Evolutionary conservation across 192 early-diverging fungal species (phyloP), one percentile per base, ranked within the genome.

Genomic region (Cetraspora pellucida): DNA sequence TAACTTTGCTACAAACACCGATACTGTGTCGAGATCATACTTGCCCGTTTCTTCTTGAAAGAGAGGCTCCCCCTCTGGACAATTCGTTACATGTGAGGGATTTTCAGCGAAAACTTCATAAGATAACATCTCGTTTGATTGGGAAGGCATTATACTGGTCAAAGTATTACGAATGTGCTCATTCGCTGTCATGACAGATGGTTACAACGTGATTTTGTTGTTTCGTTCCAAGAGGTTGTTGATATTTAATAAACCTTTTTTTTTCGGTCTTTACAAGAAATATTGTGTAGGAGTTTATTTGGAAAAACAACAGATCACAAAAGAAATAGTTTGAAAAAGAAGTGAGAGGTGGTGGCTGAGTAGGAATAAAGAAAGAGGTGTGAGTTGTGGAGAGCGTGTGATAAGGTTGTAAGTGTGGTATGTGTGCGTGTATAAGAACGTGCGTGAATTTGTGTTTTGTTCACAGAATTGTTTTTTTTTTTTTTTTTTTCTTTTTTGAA

Each of bases 11-110:
- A 75, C 74, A 13, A 75, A 75, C 16, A 64, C 60, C 5, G 74
- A 75, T 28, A 75, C 74, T 2, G 74, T 75, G 25, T 75, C 74
- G 14, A 75, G 61, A 75, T 75, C 74, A 30, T 75, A 75, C 28
- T 75, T 75, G 19, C 74, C 74, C 46, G 21, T 64, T 30, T 75
- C 74, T 63, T 75, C 74, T 19, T 49, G 74, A 43, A 44, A 57
- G 17, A 60, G 45, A 11, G 21, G 21, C 1, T 64, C 46, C 17
- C 44, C 57, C 28, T 63, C 60, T 0, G 57, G 31, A 50, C 59
- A 59, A 8, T 49, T 6, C 30, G 55, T 59, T 44, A 73, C 16
- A 27, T 73, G 71, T 2, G 71, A 55, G 11, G n/a, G 5, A 54
- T 55, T 28, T 31, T 30, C 25, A 55, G 50, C 23, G 49, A 50